Percentiles rank a stretch among this genome's conserved stretches.
Conservation (phyloP, 1,139 yeast species). For the Protomyces gravidus region DNA sequence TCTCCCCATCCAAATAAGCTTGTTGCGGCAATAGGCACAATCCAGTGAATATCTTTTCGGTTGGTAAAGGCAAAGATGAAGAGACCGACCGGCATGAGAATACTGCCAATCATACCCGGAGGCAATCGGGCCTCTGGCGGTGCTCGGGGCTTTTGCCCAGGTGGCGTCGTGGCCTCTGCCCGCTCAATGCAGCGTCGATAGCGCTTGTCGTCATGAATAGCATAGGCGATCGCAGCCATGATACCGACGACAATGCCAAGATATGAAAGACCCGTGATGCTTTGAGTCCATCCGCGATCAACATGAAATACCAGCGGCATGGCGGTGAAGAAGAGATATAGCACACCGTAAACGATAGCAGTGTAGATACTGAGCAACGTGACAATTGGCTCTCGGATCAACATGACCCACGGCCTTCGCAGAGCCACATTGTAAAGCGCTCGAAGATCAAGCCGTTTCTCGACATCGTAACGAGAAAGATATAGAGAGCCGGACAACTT, state of each 20-base stretch:
- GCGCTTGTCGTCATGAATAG: constrained; percentile 1
- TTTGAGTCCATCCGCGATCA: constrained; percentile 67
- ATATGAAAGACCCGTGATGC: constrained; percentile 72
- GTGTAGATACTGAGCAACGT: constrained; percentile 41
- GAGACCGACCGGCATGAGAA: constrained; percentile 61
- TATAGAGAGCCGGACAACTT: constrained; percentile 30
- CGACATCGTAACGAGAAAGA: constrained; percentile 13
- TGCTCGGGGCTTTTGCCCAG: constrained; percentile 49
- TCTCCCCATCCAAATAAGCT: constrained; percentile 65
- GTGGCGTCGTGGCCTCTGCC: not conserved
- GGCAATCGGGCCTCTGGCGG: constrained; percentile 76
- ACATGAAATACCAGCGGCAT: constrained; percentile 61
- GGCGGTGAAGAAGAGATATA: constrained; percentile 68
- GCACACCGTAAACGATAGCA: constrained; percentile 56
- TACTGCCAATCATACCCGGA: constrained; percentile 66
- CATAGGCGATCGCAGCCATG: constrained; percentile 43
- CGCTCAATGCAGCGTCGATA: not conserved
- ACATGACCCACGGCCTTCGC: constrained; percentile 19
- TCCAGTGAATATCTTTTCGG: constrained; percentile 60
- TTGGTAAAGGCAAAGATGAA: constrained; percentile 85
- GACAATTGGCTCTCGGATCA: constrained; percentile 27
- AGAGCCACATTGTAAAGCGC: constrained; percentile 18
- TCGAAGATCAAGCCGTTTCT: constrained; percentile 19
- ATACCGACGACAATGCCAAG: constrained; percentile 70
- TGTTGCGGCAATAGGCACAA: constrained; percentile 72